Evolutionary conservation across 495 filamentous ascomycete species (phyloP), one percentile per base, ranked within the genome.

Genomic region (Aspergillus campestris): DNA sequence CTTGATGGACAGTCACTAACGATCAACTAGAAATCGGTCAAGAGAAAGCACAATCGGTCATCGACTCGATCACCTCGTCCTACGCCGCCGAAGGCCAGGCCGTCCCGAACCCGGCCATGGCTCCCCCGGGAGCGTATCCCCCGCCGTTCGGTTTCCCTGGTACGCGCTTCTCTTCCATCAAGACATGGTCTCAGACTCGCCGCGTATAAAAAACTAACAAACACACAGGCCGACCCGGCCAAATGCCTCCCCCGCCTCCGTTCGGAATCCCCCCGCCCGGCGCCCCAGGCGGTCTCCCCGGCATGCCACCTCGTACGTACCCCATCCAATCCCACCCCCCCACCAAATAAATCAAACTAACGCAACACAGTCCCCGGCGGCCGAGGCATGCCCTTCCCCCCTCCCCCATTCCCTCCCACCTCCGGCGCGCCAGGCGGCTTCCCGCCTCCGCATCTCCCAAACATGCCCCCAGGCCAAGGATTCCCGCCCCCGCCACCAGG

Each of bases 1-100:
- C 18, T 24, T 24, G 4, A 24, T 4, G 18, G 18, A 24, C 18
- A 24, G 42, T 52, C 24, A 42, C 39, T 27, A 15, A 33, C 31
- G 6, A 32, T 31, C 3, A 15, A 5, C 47, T 40, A 94, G 89
- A 95, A 73, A 96, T 99, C 64, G 90, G 90, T 44, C 91, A 96
- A 66, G 92, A 97, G 69, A 95, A 97, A 67, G 91, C 94, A 27
- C 92, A 98, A 65, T 89, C 83, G 31, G 94, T 98, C 44, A 98
- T 98, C 62, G 92, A 98, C 71, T 87, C 82, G 44, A 98, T 98
- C 66, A 97, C 92, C 10, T 84, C 80, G 32, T 92, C 89, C 27
- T 97, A 98, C 75, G 84, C 83, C 36, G 89, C 88, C 50, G 92
- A 92, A 62, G 92, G 92, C 58, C 87, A 95, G 64, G 78, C 84